Evolutionary conservation across 2,329 filamentous ascomycete genomes (phyloP), one percentile per base, ranked within the genome.

Genomic region (Colletotrichum neosansevieriae): DNA sequence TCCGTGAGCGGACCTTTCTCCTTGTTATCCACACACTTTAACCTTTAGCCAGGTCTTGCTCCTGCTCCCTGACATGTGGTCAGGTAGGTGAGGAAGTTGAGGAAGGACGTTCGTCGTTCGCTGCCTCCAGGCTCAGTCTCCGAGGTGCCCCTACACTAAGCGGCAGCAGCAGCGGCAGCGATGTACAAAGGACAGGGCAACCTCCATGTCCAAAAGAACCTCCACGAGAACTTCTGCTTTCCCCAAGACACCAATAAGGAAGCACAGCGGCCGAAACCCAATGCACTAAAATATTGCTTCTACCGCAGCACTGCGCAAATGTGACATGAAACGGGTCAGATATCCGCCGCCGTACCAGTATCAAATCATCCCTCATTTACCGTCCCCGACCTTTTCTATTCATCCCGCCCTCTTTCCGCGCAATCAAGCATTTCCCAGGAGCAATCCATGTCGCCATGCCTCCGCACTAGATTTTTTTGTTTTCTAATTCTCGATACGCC

Each of bases 251-350:
- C 45, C 54, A 34, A 34, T 36, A n/a, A 34, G 29, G 17, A n/a
- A 13, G 19, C 29, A 36, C 49, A 29, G 24, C 54, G 53, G 53
- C 47, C 29, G 38, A 36, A 21, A 54, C 13, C 10, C 13, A 34
- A 4, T 24, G 47, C 63, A 57, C 32, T 36, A 45, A 32, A 57
- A 17, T 4, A 24, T 24, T 24, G 24, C 24, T 24, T 4, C 24
- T 24, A 4, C 24, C 24, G 24, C 24, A 24, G 24, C 24, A 24
- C 4, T 24, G 24, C 24, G 24, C 17, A 65, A 44, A n/a, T n/a
- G n/a, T n/a, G n/a, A n/a, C n/a, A n/a, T n/a, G 13, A 63, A 67
- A 67, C 38, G 58, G 64, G 64, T 58, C 58, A 58, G 59, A 63
- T 63, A 67, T 67, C 64, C 64, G 64, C 51, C 51, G 36, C 24